Percentiles rank a stretch among this genome's conserved stretches.
These are phyloP conservation scores for Emericellopsis terricola DNA, from an alignment of 495 filamentous ascomycete genomes.

Conservation along the genomic window DNA sequence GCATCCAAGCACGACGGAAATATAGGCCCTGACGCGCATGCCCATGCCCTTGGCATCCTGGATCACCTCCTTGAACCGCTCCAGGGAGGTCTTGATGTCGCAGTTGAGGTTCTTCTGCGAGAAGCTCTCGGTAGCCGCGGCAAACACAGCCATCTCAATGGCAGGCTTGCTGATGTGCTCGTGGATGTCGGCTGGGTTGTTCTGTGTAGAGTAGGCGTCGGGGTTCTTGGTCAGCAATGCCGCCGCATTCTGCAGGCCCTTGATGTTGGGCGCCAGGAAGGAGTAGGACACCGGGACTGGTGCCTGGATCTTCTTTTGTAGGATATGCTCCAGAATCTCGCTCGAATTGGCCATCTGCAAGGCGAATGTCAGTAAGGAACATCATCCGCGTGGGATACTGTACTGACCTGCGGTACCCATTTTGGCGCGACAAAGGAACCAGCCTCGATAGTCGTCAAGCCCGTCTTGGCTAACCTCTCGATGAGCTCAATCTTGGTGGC, in stretches of 20 bases:
- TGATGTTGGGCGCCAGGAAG: slow-evolving; percentile 80
- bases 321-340: slow-evolving; percentile 60
- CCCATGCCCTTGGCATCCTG: slow-evolving; percentile 47
- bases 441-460: slow-evolving; percentile 76
- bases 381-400: no score
- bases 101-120: slow-evolving; percentile 87
- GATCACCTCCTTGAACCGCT: slow-evolving; percentile 60
- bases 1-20: slow-evolving; percentile 86
- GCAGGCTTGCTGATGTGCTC: slow-evolving; percentile 17
- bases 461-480: slow-evolving; percentile 61
- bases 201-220: slow-evolving; percentile 16
- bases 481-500: slow-evolving; percentile 79
- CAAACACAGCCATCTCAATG: slow-evolving; percentile 79
- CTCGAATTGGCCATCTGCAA: slow-evolving; percentile 78
- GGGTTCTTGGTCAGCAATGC: slow-evolving; percentile 21
- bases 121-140: slow-evolving; percentile 83
- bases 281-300: slow-evolving; percentile 63
- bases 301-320: slow-evolving; percentile 47
- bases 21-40: slow-evolving; percentile 76
- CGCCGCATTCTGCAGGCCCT: slow-evolving; percentile 46
- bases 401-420: slow-evolving; percentile 85
- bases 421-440: slow-evolving; percentile 90
- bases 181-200: slow-evolving; percentile 9
- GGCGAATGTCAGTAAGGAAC: not conserved
- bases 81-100: slow-evolving; percentile 61